phyloP scores from a whole-genome alignment of 75 land plant genomes.

The Adiantum capillusveneris region DNA sequence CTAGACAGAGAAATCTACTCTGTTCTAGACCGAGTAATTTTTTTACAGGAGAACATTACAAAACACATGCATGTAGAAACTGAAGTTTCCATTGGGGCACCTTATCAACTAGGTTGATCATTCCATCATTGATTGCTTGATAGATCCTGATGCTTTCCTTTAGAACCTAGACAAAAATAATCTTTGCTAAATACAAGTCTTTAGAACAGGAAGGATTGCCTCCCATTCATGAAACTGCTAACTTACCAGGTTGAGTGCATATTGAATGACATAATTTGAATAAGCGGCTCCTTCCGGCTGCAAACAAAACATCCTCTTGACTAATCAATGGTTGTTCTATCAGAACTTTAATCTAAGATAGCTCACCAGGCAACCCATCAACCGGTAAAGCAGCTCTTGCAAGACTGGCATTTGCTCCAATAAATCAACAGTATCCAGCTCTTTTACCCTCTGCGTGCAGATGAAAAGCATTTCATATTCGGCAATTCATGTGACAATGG shows the following conservation, averaged over 20 bases:
- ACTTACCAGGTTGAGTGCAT: slow-evolving; percentile 72
- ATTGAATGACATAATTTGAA: slow-evolving; percentile 54
- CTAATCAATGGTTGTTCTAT: too few relatives aligned
- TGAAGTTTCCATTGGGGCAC: slow-evolving; percentile 12
- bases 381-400: slow-evolving; percentile 71
- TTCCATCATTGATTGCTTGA: slow-evolving; percentile 48
- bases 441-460: slow-evolving; percentile 56
- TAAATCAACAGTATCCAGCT: slow-evolving; percentile 70
- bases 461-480: too few relatives aligned
- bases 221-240: too few relatives aligned
- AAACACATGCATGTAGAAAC: too few relatives aligned
- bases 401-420: slow-evolving; percentile 84
- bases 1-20: too few relatives aligned
- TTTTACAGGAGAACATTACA: too few relatives aligned
- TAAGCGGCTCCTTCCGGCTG: slow-evolving; percentile 87
- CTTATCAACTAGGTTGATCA: slow-evolving; percentile 52
- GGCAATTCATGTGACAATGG: too few relatives aligned
- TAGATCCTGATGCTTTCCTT: slow-evolving; percentile 49
- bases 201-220: not conserved
- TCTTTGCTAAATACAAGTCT: not conserved
- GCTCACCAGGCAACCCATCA: slow-evolving; percentile 78
- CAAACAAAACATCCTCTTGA: not conserved
- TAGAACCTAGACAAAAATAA: slow-evolving; percentile 32
- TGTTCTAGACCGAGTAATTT: too few relatives aligned
- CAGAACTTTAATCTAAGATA: too few relatives aligned